These are phyloP conservation scores for Yamadazyma dushanensis DNA, from an alignment of 1,139 yeast genomes.

Conservation along the genomic window DNA sequence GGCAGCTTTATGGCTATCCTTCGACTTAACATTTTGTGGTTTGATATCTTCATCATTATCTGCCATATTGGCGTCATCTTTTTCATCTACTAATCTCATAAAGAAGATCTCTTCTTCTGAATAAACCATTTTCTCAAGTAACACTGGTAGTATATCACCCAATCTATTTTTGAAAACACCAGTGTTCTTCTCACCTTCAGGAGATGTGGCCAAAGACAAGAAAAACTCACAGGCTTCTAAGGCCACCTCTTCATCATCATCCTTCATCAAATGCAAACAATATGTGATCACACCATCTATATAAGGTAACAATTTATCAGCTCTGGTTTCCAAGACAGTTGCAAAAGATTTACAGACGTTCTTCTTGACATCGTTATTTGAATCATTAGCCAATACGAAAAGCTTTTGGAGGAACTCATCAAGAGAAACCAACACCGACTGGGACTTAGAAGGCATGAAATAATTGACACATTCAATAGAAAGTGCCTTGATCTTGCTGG, in stretches of 20 bases:
- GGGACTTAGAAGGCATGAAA: conserved; percentile 68
- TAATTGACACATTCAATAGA: conserved; percentile 76
- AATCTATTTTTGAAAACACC: conserved; percentile 58
- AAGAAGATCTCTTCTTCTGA: conserved; percentile 76
- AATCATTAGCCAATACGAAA: conserved; percentile 64
- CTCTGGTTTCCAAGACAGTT: conserved; percentile 70
- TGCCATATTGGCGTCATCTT: conserved; percentile 63
- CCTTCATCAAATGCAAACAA: conserved; percentile 77
- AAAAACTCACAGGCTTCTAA: conserved; percentile 93
- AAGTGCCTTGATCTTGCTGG: conserved; percentile 56
- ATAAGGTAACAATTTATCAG: conserved; percentile 80
- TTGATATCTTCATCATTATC: conserved; percentile 87
- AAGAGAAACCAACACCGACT: conserved; percentile 60
- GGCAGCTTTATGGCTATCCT: conserved; percentile 57
- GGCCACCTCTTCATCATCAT: conserved; percentile 67
- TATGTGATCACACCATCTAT: conserved; percentile 82
- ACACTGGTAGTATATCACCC: conserved; percentile 64
- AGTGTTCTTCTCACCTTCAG: conserved; percentile 47
- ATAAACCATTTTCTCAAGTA: conserved; percentile 83
- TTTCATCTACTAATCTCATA: conserved; percentile 70
- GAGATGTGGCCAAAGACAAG: conserved; percentile 65
- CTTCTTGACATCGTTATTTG: conserved; percentile 60
- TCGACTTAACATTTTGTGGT: conserved; percentile 71
- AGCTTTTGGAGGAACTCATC: conserved; percentile 66
- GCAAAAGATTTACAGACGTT: conserved; percentile 80